phyloP scores from a whole-genome alignment of 225 moss, liverwort and hornwort genomes.

The Sphagnum contortum region DNA sequence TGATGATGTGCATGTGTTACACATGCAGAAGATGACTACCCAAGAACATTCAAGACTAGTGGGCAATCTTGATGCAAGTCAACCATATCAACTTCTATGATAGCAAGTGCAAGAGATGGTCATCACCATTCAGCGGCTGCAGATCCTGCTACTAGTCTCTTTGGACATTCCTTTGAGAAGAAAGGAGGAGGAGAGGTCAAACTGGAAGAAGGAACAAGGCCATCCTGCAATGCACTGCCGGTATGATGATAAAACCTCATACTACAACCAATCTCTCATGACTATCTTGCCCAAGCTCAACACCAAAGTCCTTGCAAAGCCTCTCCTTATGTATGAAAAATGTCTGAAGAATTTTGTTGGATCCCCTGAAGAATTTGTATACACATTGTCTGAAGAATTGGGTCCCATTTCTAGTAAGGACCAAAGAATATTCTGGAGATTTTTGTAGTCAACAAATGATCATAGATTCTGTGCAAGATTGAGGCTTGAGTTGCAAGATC shows the following conservation, averaged over 20 bases:
- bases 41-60: conserved; percentile 54
- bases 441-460: not conserved
- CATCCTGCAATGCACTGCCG: conserved; percentile 32
- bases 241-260: conserved; percentile 9
- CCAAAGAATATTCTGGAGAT: too few relatives aligned
- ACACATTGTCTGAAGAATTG: too few relatives aligned
- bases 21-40: conserved; percentile 40
- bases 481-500: too few relatives aligned
- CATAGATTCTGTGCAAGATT: not conserved
- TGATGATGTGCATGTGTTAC: too few relatives aligned
- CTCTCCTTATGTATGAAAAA: not conserved
- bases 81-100: conserved; percentile 22
- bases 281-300: too few relatives aligned
- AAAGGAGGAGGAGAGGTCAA: conserved; percentile 11
- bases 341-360: too few relatives aligned
- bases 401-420: too few relatives aligned
- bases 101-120: conserved; percentile 23
- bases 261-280: not conserved
- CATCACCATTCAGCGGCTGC: conserved; percentile 16
- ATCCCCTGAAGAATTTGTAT: too few relatives aligned
- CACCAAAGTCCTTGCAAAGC: not conserved
- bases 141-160: conserved; percentile 13
- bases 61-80: conserved; percentile 50
- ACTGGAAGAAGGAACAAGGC: conserved; percentile 33
- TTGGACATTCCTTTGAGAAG: conserved; percentile 26